Evolutionary conservation across 495 filamentous ascomycete genomes (phyloP).

Genomic region (Peziza echinospora): DNA sequence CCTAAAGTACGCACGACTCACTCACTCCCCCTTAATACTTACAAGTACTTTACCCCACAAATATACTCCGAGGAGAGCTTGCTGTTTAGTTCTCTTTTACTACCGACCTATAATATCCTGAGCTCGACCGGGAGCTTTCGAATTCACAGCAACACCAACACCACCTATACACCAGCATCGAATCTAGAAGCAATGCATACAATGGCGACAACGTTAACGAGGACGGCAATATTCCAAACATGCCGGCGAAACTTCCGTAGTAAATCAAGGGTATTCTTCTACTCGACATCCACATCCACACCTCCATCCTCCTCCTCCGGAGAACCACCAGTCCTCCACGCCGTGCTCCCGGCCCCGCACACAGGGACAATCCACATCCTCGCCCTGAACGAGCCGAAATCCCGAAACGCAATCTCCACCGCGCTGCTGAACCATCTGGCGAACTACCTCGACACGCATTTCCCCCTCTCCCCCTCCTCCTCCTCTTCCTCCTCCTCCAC

Average conservation of each 20-base stretch:
- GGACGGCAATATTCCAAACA: neutral
- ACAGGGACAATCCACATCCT: constrained; percentile 71
- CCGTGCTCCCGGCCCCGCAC: constrained; percentile 54
- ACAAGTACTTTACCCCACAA: too few relatives aligned
- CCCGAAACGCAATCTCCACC: neutral
- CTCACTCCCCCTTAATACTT: too few relatives aligned
- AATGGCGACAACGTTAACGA: too few relatives aligned
- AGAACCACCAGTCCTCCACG: constrained; percentile 41
- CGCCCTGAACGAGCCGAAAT: constrained; percentile 33
- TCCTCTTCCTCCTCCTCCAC: neutral
- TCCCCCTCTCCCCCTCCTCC: neutral
- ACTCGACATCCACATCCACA: constrained; percentile 10
- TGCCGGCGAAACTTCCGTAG: neutral
- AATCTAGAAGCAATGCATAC: too few relatives aligned
- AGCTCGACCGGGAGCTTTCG: neutral
- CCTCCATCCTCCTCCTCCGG: neutral
- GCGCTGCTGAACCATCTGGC: constrained; percentile 2
- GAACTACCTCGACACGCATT: constrained; percentile 5
- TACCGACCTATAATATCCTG: neutral
- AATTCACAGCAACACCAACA: neutral
- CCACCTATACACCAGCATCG: neutral
- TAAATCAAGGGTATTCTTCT: neutral
- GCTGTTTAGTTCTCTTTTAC: too few relatives aligned
- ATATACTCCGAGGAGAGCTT: too few relatives aligned
- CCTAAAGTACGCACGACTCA: too few relatives aligned